These are phyloP conservation scores for Leccinum angustisporum DNA, from an alignment of 1,284 basidiomycete species.

Conservation along the genomic window DNA sequence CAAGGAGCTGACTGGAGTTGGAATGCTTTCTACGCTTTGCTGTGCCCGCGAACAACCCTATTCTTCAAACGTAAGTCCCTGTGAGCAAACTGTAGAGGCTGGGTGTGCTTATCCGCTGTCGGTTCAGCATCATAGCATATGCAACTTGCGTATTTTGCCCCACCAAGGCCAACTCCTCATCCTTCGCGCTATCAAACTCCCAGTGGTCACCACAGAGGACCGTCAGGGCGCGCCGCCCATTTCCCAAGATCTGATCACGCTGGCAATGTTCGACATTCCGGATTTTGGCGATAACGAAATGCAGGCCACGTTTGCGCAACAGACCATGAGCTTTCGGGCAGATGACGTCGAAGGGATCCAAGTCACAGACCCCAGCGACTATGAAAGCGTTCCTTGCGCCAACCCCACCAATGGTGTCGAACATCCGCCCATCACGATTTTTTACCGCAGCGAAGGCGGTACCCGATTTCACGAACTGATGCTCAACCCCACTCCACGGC, in stretches of 20 bases:
- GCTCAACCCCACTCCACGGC: conserved; percentile 36
- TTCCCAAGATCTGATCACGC: conserved; percentile 31
- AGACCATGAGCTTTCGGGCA: conserved; percentile 25
- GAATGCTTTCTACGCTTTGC: conserved; percentile 26
- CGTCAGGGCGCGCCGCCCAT: conserved; percentile 34
- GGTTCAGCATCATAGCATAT: conserved; percentile 45
- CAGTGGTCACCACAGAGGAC: conserved; percentile 14
- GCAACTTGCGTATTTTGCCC: conserved; percentile 54
- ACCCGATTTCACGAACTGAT: conserved; percentile 40
- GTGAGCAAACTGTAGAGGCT: background rate
- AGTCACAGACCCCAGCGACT: conserved; percentile 51
- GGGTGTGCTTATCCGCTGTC: conserved; percentile 11
- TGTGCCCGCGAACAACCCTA: conserved; percentile 28
- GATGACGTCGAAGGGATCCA: conserved; percentile 41
- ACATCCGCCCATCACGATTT: conserved; percentile 54
- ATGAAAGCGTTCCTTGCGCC: conserved; percentile 37
- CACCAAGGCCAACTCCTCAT: conserved; percentile 54
- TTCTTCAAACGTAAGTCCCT: conserved; percentile 18
- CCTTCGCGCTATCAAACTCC: conserved; percentile 44
- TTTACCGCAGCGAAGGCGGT: conserved; percentile 36
- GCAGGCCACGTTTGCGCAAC: conserved; percentile 20
- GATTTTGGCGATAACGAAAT: conserved; percentile 27
- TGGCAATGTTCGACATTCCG: conserved; percentile 36
- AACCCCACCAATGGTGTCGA: conserved; percentile 31
- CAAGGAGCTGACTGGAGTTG: conserved; percentile 41